Conservation (phyloP, 345 rosid genomes). For the Mallotus nudiflorus region DNA sequence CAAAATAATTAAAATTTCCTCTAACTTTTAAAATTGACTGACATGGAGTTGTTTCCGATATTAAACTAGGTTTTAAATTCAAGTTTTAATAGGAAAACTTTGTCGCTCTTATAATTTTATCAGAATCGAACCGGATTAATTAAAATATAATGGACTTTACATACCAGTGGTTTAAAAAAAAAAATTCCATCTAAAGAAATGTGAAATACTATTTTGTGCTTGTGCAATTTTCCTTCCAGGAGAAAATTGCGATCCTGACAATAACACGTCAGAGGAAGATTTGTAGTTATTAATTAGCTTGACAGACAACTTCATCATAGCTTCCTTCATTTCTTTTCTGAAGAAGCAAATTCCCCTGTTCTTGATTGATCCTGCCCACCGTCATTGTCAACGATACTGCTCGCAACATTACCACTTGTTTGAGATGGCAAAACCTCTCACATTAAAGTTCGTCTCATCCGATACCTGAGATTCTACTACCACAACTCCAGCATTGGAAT, state of each 20-base stretch:
- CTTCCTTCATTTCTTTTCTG: constrained; percentile 14
- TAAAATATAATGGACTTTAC: too few relatives aligned
- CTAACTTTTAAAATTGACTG: too few relatives aligned
- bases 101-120: too few relatives aligned
- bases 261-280: background rate
- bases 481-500: constrained; percentile 6
- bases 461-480: constrained; percentile 8
- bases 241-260: background rate
- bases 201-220: background rate
- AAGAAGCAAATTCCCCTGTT: constrained; percentile 19
- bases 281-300: background rate
- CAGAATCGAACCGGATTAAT: too few relatives aligned
- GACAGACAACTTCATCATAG: constrained; percentile 6
- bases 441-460: constrained; percentile 1
- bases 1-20: too few relatives aligned
- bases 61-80: too few relatives aligned
- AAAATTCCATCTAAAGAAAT: too few relatives aligned
- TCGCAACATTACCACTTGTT: constrained; percentile 24
- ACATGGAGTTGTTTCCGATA: too few relatives aligned
- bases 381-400: constrained; percentile 24
- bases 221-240: too few relatives aligned
- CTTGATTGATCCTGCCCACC: constrained; percentile 23
- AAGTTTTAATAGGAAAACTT: too few relatives aligned
- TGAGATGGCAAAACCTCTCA: constrained; percentile 25
- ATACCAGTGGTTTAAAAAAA: too few relatives aligned